These are phyloP conservation scores for Macrotyloma uniflorum DNA, from an alignment of 306 rosid genomes.

Conservation along the genomic window DNA sequence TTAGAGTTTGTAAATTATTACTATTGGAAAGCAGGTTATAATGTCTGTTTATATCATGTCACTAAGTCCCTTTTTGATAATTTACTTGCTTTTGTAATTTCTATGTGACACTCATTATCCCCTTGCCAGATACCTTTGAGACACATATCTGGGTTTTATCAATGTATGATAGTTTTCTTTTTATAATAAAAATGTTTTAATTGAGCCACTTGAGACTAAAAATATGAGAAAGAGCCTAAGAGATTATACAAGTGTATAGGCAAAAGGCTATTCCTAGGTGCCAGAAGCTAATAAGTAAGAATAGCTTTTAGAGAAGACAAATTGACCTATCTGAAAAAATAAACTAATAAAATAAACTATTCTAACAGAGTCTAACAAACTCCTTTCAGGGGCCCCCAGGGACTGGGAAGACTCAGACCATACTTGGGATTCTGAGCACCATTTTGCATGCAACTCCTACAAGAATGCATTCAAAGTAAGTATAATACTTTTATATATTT, in stretches of 20 bases:
- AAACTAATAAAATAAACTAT: too few species aligned
- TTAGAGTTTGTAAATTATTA: constrained; percentile 5
- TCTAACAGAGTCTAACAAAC: too few species aligned
- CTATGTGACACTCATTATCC: constrained; percentile 25
- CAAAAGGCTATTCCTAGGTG: too few species aligned
- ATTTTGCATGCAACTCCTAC: constrained; percentile 94
- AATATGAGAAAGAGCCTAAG: too few species aligned
- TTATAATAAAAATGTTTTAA: background rate
- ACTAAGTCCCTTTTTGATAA: constrained; percentile 21
- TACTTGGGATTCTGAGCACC: constrained; percentile 89
- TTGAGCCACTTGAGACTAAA: too few species aligned
- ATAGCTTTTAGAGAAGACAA: too few species aligned
- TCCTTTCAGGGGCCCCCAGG: constrained; percentile 96
- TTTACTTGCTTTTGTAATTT: constrained; percentile 26
- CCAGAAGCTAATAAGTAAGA: too few species aligned
- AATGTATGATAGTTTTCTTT: constrained; percentile 8
- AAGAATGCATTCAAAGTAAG: constrained; percentile 79
- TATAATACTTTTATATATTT: background rate
- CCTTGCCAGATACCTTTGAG: constrained; percentile 22
- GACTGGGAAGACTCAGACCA: constrained; percentile 96
- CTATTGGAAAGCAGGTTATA: constrained; percentile 4
- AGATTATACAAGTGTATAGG: too few species aligned
- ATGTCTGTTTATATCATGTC: constrained; percentile 18
- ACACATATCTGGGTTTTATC: constrained; percentile 24
- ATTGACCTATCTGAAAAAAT: too few species aligned